These are phyloP conservation scores for Sugiyamaella castrensis DNA, from an alignment of 1,139 yeast genomes.

Conservation along the genomic window DNA sequence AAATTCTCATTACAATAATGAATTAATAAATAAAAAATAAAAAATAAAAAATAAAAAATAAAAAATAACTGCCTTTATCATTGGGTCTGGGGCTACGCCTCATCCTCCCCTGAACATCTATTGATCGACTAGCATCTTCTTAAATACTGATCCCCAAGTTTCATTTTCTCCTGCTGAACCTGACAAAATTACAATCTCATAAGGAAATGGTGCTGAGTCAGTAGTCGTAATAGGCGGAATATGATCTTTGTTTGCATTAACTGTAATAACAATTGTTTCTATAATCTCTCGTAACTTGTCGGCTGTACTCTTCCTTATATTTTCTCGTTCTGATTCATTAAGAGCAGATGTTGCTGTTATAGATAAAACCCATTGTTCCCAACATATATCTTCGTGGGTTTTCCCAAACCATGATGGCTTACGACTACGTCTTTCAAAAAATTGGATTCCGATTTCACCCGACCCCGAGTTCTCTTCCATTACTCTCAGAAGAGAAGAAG, in stretches of 20 bases:
- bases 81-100: neutral
- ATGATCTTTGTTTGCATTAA: conserved; percentile 58
- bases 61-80: no score
- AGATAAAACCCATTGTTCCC: conserved; percentile 51
- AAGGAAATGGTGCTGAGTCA: conserved; percentile 68
- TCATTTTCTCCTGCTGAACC: conserved; percentile 22
- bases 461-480: conserved; percentile 18
- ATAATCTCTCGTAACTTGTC: conserved; percentile 44
- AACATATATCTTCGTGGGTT: conserved; percentile 42
- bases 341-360: conserved; percentile 34
- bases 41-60: neutral
- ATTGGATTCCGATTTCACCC: conserved; percentile 36
- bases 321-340: conserved; percentile 26
- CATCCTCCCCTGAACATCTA: neutral
- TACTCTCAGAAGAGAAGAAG: conserved; percentile 29
- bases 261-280: conserved; percentile 48
- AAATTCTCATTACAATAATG: neutral
- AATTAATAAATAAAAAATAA: conserved; percentile 10
- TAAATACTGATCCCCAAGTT: conserved; percentile 37
- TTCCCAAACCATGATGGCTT: conserved; percentile 44
- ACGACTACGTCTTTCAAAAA: conserved; percentile 36
- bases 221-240: conserved; percentile 72
- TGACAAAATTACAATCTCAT: conserved; percentile 40
- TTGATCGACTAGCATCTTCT: conserved; percentile 31
- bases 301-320: conserved; percentile 21